phyloP scores from a whole-genome alignment of 2,329 filamentous ascomycete species.

The Hymenoscyphus repandus region DNA sequence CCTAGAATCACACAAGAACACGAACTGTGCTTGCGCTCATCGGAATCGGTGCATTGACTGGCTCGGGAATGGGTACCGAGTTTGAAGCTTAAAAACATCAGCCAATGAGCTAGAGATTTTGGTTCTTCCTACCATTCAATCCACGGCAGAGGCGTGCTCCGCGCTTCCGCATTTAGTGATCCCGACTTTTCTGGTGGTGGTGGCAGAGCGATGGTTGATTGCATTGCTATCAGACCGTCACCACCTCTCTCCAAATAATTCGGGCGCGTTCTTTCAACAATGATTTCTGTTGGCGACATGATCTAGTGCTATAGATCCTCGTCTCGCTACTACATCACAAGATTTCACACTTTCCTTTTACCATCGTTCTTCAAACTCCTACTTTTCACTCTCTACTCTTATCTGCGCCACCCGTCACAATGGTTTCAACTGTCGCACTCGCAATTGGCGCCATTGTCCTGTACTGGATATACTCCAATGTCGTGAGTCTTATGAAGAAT shows the following conservation, averaged over 20 bases:
- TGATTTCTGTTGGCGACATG: too few species aligned
- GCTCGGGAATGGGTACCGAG: too few species aligned
- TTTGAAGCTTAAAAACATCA: too few species aligned
- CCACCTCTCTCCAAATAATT: background rate
- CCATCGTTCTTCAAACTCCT: background rate
- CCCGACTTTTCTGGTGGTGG: background rate
- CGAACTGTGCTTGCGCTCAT: too few species aligned
- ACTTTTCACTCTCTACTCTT: background rate
- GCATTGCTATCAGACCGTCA: background rate
- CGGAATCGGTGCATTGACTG: too few species aligned
- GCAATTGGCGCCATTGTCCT: constrained; percentile 15
- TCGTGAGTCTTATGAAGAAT: constrained; percentile 37
- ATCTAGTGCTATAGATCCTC: too few species aligned
- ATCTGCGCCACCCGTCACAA: constrained; percentile 5
- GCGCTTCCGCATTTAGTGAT: background rate
- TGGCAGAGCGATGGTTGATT: background rate
- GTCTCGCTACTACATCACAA: too few species aligned
- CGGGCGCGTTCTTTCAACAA: too few species aligned
- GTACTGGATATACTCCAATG: constrained; percentile 21
- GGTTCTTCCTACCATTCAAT: too few species aligned
- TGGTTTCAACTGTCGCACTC: constrained; percentile 22
- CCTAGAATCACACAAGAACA: too few species aligned
- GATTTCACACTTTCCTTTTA: background rate
- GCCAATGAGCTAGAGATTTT: too few species aligned
- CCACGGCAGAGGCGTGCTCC: background rate